phyloP scores from a whole-genome alignment of 1,284 basidiomycete species.

The Cutaneotrichosporon mucoides region DNA sequence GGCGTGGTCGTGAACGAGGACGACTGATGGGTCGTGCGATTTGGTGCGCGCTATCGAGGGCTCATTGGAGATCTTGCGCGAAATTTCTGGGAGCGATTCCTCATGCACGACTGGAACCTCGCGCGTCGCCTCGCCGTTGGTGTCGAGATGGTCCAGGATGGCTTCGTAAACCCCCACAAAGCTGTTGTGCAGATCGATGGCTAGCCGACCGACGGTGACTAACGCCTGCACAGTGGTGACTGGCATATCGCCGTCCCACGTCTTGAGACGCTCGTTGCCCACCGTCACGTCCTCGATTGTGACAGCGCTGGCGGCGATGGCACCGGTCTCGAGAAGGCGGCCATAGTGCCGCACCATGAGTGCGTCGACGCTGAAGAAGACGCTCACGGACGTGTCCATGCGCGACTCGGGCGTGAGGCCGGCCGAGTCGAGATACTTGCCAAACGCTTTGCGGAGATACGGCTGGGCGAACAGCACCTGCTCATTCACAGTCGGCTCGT shows the following conservation, averaged over 20 bases:
- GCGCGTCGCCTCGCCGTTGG: no score
- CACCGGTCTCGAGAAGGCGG: constrained; percentile 17
- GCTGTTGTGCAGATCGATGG: constrained; percentile 28
- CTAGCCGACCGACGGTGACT: constrained; percentile 18
- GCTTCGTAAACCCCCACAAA: constrained; percentile 17
- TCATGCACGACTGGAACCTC: no score
- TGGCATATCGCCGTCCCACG: constrained; percentile 15
- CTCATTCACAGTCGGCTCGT: constrained; percentile 26
- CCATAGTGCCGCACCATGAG: constrained; percentile 29
- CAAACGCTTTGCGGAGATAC: constrained; percentile 32
- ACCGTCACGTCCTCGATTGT: constrained; percentile 20
- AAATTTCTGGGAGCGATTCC: no score
- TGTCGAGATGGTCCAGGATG: constrained; percentile 13
- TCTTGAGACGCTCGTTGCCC: constrained; percentile 10
- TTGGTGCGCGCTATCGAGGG: neutral
- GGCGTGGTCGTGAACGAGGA: constrained; percentile 8
- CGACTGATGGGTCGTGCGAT: constrained; percentile 6
- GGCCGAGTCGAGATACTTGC: constrained; percentile 12
- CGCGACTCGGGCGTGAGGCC: constrained; percentile 8
- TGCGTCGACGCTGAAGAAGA: constrained; percentile 22
- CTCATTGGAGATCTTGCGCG: no score
- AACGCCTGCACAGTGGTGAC: constrained; percentile 20
- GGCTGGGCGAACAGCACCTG: constrained; percentile 25
- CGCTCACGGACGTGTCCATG: constrained; percentile 10
- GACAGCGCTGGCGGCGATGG: constrained; percentile 21